Evolutionary conservation across 441 rosid genomes (phyloP).

Genomic region (Theobroma grandiflorum): DNA sequence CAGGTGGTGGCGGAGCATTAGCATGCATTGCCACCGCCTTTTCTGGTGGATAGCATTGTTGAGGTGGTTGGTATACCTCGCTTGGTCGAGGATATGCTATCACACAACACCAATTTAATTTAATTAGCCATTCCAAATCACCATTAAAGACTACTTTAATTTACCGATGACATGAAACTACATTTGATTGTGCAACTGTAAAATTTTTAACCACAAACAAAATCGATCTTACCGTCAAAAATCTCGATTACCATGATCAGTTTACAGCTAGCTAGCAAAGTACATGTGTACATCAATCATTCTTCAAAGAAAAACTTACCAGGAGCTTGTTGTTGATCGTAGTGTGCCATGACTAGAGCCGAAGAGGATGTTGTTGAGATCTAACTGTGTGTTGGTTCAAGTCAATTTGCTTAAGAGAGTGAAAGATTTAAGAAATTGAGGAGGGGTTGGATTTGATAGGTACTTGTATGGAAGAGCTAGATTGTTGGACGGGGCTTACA

Average conservation of each 20-base stretch:
- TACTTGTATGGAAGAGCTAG: not conserved
- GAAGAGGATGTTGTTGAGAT: not conserved
- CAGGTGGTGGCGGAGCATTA: not conserved
- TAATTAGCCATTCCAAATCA: not conserved
- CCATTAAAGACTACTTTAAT: too few relatives aligned
- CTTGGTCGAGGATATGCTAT: conserved; percentile 2
- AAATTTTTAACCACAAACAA: too few relatives aligned
- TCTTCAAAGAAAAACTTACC: not conserved
- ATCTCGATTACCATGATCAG: too few relatives aligned
- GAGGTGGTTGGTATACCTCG: too few relatives aligned
- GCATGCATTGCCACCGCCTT: not conserved
- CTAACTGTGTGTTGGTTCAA: not conserved
- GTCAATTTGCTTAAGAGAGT: not conserved
- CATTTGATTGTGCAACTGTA: too few relatives aligned
- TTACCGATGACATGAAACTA: too few relatives aligned
- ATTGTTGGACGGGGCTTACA: conserved; percentile 13
- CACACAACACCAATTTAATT: not conserved
- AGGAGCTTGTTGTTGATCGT: not conserved
- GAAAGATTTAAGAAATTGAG: not conserved
- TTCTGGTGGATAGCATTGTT: not conserved
- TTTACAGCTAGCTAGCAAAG: too few relatives aligned
- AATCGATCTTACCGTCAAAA: too few relatives aligned
- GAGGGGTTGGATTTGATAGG: not conserved
- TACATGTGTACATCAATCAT: too few relatives aligned
- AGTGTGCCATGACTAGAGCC: not conserved